Conservation (phyloP, 768 basidiomycete genomes). For the Pleurotus djamor region DNA sequence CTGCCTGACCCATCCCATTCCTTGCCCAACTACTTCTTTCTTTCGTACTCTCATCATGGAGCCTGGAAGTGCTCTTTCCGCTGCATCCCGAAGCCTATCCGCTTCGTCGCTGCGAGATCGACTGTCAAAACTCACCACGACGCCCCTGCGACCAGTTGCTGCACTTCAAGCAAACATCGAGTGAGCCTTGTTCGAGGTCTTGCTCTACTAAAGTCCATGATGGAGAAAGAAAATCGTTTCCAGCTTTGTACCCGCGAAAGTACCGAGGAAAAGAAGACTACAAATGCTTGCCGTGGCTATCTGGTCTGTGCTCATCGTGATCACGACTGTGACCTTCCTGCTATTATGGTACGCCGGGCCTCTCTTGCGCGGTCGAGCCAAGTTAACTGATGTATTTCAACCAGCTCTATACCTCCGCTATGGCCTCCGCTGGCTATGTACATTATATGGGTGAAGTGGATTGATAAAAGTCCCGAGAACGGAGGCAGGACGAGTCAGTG, state of each 20-base stretch:
- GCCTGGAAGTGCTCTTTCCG: constrained; percentile 23
- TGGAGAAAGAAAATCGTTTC: background rate
- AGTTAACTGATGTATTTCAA: too few relatives aligned
- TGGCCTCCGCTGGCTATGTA: constrained; percentile 87
- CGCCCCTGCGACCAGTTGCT: constrained; percentile 60
- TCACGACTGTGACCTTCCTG: constrained; percentile 66
- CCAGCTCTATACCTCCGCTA: constrained; percentile 82
- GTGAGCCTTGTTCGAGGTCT: too few relatives aligned
- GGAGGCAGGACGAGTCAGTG: constrained; percentile 73
- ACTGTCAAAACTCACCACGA: constrained; percentile 57
- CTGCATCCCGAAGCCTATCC: constrained; percentile 52
- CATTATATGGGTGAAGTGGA: constrained; percentile 69
- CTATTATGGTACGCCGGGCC: constrained; percentile 65
- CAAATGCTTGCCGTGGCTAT: constrained; percentile 88
- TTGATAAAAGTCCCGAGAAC: constrained; percentile 75
- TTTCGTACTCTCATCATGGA: constrained; percentile 13
- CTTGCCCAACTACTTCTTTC: background rate
- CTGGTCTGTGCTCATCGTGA: constrained; percentile 83
- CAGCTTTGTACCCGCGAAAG: constrained; percentile 84
- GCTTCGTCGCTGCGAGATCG: constrained; percentile 60
- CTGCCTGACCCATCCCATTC: background rate
- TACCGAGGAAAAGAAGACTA: constrained; percentile 81
- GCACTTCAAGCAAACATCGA: constrained; percentile 73
- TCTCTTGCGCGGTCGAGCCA: too few relatives aligned
- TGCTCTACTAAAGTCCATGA: too few relatives aligned